Conservation (phyloP, 169 alveolate genomes). For the Hammondia hammondi region DNA sequence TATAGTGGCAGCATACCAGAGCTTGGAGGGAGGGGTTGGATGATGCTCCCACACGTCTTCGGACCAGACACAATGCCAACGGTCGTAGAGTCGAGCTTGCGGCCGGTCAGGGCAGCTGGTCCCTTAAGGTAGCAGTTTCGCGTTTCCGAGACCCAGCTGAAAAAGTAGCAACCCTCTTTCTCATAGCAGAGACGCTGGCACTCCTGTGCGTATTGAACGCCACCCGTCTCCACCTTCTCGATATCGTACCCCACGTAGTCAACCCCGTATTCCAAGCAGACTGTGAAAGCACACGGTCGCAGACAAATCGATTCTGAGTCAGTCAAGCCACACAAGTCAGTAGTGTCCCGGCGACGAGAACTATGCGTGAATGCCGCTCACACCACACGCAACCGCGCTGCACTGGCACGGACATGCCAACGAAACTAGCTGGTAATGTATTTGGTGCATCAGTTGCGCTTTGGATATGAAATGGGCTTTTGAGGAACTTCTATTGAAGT, state of each 20-base stretch:
- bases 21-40: background rate
- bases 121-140: constrained; percentile 49
- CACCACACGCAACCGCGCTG: too few relatives aligned
- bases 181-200: constrained; percentile 36
- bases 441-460: too few relatives aligned
- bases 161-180: constrained; percentile 19
- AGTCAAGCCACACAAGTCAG: too few relatives aligned
- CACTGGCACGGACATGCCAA: too few relatives aligned
- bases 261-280: constrained; percentile 36
- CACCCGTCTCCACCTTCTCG: constrained; percentile 7
- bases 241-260: constrained; percentile 48
- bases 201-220: background rate
- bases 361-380: too few relatives aligned
- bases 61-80: constrained; percentile 40
- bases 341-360: too few relatives aligned
- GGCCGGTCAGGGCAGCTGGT: background rate
- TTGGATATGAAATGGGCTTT: too few relatives aligned
- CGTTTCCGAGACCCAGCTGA: constrained; percentile 30
- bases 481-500: too few relatives aligned
- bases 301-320: too few relatives aligned
- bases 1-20: background rate
- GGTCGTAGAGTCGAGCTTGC: background rate
- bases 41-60: background rate
- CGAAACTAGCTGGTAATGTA: too few relatives aligned
- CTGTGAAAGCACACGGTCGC: background rate